Evolutionary conservation across 257 asterid species (phyloP).

Genomic region (Solanum clarkiae): DNA sequence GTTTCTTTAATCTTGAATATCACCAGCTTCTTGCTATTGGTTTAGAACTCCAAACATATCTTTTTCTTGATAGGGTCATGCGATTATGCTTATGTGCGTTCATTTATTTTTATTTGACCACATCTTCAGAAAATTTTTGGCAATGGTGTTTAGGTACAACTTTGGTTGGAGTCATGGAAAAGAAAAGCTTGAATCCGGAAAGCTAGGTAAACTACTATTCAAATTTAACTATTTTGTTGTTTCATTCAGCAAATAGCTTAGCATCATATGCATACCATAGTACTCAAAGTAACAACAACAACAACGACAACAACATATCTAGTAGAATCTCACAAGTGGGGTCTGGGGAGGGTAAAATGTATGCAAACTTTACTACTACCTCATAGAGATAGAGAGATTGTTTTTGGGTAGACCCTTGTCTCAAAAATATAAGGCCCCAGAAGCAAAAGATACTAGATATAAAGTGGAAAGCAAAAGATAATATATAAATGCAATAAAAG

Average conservation of each 20-base stretch:
- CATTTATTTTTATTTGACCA: background rate
- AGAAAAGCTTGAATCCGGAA: slow-evolving; percentile 90
- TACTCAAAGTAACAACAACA: background rate
- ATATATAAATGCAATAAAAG: too few species aligned
- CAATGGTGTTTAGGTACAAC: slow-evolving; percentile 47
- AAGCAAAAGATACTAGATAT: too few species aligned
- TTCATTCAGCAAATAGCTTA: background rate
- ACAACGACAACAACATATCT: too few species aligned
- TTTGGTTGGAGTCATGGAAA: slow-evolving; percentile 98
- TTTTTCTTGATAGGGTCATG: background rate
- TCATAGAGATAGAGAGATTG: too few species aligned
- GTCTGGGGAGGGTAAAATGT: too few species aligned
- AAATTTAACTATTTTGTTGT: background rate
- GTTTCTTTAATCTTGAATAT: background rate
- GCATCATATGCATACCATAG: background rate
- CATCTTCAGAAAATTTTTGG: background rate
- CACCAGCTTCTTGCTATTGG: background rate
- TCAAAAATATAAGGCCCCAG: too few species aligned
- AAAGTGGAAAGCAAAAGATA: too few species aligned
- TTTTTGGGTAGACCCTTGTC: too few species aligned
- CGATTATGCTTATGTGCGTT: background rate
- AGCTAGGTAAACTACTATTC: slow-evolving; percentile 41
- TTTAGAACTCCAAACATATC: background rate
- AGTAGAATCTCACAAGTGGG: too few species aligned
- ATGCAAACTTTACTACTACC: too few species aligned